These are phyloP conservation scores for Plicaturopsis crispa DNA, from an alignment of 768 basidiomycete genomes.

Conservation along the genomic window DNA sequence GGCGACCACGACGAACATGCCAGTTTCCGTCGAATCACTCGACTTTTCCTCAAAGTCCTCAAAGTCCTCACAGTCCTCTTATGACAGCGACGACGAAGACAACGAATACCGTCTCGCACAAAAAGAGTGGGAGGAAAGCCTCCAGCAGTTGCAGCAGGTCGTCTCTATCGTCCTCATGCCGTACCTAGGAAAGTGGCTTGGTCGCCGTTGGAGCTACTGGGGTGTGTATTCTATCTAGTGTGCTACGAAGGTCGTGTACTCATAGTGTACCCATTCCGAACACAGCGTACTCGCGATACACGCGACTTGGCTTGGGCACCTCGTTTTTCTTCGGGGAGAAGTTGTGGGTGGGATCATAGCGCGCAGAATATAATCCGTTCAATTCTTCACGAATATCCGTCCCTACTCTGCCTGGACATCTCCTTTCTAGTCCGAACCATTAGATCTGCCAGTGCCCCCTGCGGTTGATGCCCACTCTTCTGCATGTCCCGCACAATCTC, in stretches of 20 bases:
- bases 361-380: too few species aligned
- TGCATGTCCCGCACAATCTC: conserved; percentile 58
- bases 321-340: conserved; percentile 60
- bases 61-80: conserved; percentile 42
- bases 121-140: conserved; percentile 90
- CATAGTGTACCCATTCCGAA: not conserved
- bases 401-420: conserved; percentile 20
- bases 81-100: conserved; percentile 48
- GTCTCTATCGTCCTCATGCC: conserved; percentile 77
- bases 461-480: conserved; percentile 34
- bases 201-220: conserved; percentile 81
- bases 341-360: too few species aligned
- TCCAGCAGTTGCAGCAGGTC: conserved; percentile 78
- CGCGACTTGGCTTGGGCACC: conserved; percentile 52
- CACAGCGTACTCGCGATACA: conserved; percentile 68
- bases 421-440: conserved; percentile 40
- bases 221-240: conserved; percentile 39
- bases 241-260: conserved; percentile 2
- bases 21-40: conserved; percentile 51
- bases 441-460: conserved; percentile 37
- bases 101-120: conserved; percentile 75
- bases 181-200: conserved; percentile 82
- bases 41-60: conserved; percentile 53
- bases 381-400: too few species aligned
- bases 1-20: too few species aligned